Percentiles rank a stretch among this genome's conserved stretches.
phyloP scores from a whole-genome alignment of 2,329 filamentous ascomycete genomes.

The Monosporascus sp. region DNA sequence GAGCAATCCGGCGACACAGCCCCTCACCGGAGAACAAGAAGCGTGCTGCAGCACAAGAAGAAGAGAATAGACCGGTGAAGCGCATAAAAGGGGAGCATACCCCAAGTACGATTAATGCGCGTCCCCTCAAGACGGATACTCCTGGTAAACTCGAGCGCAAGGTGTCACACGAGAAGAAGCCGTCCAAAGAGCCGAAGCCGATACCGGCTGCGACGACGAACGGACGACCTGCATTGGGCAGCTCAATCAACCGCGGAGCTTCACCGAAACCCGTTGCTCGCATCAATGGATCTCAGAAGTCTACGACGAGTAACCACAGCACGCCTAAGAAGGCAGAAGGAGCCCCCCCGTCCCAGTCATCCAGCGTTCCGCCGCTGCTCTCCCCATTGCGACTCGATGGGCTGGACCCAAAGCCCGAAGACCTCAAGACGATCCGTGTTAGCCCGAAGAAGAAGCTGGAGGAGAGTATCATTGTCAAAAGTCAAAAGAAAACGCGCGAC shows the following conservation, averaged over 20 bases:
- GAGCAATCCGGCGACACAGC: conserved; percentile 26
- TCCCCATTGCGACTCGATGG: conserved; percentile 44
- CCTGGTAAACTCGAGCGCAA: conserved; percentile 19
- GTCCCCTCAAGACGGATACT: conserved; percentile 13
- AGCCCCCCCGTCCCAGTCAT: conserved; percentile 27
- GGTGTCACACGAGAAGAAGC: conserved; percentile 14
- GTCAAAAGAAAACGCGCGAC: conserved; percentile 23
- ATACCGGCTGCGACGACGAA: conserved; percentile 13
- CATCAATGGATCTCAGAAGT: conserved; percentile 36
- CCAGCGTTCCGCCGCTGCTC: conserved; percentile 42
- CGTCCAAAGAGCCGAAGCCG: conserved; percentile 17
- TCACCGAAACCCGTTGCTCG: conserved; percentile 35
- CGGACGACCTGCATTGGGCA: conserved; percentile 17
- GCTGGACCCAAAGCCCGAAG: conserved; percentile 33
- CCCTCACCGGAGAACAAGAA: conserved; percentile 42
- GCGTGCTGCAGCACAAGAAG: conserved; percentile 38
- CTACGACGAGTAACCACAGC: conserved; percentile 26
- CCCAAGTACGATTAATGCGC: conserved; percentile 13
- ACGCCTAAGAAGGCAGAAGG: conserved; percentile 34
- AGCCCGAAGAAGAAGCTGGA: conserved; percentile 29
- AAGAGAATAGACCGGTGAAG: conserved; percentile 38
- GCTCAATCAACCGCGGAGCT: conserved; percentile 15
- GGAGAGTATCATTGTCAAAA: conserved; percentile 21
- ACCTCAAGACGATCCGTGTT: conserved; percentile 16
- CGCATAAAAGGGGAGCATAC: conserved; percentile 36